Percentiles rank a stretch among this genome's conserved stretches.
These are phyloP conservation scores for Oxyria digyna DNA, from an alignment of 148 eudicot species.

Conservation along the genomic window DNA sequence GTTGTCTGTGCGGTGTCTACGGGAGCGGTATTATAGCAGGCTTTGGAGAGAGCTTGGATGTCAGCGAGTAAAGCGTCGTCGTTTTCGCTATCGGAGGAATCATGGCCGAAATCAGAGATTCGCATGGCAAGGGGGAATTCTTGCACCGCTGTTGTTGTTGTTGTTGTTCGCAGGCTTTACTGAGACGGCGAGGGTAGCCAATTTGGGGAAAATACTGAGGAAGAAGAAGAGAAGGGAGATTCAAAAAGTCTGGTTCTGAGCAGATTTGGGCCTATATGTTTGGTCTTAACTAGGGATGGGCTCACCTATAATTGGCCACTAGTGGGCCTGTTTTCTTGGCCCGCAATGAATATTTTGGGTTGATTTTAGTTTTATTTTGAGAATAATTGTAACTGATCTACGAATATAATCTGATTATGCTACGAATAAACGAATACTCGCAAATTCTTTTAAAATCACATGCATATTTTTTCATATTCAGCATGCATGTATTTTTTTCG, in stretches of 20 bases:
- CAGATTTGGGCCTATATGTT: neutral
- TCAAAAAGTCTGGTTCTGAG: neutral
- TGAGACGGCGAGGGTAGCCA: neutral
- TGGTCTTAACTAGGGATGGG: neutral
- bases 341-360: too few relatives aligned
- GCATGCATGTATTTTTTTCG: too few relatives aligned
- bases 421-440: too few relatives aligned
- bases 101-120: neutral
- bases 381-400: too few relatives aligned
- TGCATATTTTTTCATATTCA: too few relatives aligned
- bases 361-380: too few relatives aligned
- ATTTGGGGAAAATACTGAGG: neutral
- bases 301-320: neutral
- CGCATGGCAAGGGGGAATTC: neutral
- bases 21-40: slow-evolving; percentile 23
- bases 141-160: neutral
- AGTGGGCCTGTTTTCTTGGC: neutral
- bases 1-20: neutral
- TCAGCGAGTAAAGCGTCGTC: slow-evolving; percentile 40
- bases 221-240: neutral
- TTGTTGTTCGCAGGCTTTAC: neutral
- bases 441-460: too few relatives aligned
- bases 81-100: slow-evolving; percentile 22
- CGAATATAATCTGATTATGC: too few relatives aligned
- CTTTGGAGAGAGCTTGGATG: slow-evolving; percentile 42